Evolutionary conservation across 495 filamentous ascomycete genomes (phyloP).

Genomic region (Achaetomiella virescens): DNA sequence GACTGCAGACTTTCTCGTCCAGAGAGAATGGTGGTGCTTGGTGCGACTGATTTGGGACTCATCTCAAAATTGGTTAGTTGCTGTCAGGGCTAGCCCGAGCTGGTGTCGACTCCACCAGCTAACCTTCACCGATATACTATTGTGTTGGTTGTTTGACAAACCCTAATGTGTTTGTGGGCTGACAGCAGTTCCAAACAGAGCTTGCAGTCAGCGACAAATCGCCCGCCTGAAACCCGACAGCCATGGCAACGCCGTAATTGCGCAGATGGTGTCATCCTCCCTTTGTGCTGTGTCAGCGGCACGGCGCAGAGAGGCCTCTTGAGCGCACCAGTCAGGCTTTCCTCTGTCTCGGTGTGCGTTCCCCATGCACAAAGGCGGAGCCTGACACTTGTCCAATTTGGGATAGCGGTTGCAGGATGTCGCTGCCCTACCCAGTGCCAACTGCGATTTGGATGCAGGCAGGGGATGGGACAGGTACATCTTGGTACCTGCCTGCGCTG

Average conservation of each 20-base stretch:
- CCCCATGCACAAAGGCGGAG: background rate
- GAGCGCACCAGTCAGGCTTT: background rate
- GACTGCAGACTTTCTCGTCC: too few relatives aligned
- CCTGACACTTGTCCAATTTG: background rate
- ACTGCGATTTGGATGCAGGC: background rate
- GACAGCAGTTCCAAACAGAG: background rate
- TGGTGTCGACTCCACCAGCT: background rate
- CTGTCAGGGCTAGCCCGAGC: background rate
- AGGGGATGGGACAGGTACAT: too few relatives aligned
- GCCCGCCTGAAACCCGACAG: background rate
- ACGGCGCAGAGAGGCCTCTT: background rate
- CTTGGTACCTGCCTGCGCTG: conserved; percentile 4
- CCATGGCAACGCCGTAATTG: background rate
- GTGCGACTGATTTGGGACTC: too few relatives aligned
- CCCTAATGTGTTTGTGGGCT: conserved; percentile 11
- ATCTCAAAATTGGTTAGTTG: background rate
- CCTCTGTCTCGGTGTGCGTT: background rate
- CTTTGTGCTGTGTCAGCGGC: background rate
- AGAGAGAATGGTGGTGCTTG: too few relatives aligned
- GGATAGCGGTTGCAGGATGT: background rate
- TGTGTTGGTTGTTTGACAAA: background rate
- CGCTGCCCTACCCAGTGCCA: conserved; percentile 3
- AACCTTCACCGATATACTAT: background rate
- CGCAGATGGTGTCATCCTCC: background rate
- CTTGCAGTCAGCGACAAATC: background rate